These are phyloP conservation scores for Solanum tarapatanum DNA, from an alignment of 257 asterid genomes.

Conservation along the genomic window DNA sequence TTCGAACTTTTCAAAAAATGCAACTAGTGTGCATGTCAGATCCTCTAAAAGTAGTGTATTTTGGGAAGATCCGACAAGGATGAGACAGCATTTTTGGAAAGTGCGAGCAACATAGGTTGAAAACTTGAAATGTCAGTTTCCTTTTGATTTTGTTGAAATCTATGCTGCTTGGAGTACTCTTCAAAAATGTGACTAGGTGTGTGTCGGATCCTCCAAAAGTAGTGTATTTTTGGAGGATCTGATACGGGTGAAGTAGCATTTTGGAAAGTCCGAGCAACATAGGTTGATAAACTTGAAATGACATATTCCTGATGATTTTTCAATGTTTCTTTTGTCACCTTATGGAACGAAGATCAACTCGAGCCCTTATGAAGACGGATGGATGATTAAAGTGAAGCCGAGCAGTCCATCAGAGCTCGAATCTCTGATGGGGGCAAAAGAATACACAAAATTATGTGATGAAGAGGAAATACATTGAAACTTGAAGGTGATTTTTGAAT, in stretches of 20 bases:
- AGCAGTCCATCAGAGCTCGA: constrained; percentile 53
- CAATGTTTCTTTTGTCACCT: background rate
- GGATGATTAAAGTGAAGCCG: constrained; percentile 95
- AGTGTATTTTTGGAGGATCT: background rate
- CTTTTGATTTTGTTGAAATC: background rate
- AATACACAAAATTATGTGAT: constrained; percentile 75
- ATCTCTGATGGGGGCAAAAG: constrained; percentile 50
- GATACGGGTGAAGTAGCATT: background rate
- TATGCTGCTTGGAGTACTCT: background rate
- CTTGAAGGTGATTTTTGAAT: constrained; percentile 21
- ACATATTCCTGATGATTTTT: background rate
- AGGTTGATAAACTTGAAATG: background rate
- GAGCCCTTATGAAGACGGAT: constrained; percentile 83
- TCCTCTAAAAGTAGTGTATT: background rate
- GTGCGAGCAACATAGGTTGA: background rate
- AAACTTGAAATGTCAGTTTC: background rate
- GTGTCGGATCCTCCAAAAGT: background rate
- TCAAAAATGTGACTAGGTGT: background rate
- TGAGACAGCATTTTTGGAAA: background rate
- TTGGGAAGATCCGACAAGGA: too few species aligned
- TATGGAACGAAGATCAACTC: constrained; percentile 43
- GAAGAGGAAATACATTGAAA: constrained; percentile 46
- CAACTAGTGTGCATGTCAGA: background rate
- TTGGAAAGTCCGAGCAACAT: background rate
- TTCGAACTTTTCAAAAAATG: background rate